Evolutionary conservation across 2,329 filamentous ascomycete genomes (phyloP), one percentile per base, ranked within the genome.

Genomic region (Metarhizium anisopliae): DNA sequence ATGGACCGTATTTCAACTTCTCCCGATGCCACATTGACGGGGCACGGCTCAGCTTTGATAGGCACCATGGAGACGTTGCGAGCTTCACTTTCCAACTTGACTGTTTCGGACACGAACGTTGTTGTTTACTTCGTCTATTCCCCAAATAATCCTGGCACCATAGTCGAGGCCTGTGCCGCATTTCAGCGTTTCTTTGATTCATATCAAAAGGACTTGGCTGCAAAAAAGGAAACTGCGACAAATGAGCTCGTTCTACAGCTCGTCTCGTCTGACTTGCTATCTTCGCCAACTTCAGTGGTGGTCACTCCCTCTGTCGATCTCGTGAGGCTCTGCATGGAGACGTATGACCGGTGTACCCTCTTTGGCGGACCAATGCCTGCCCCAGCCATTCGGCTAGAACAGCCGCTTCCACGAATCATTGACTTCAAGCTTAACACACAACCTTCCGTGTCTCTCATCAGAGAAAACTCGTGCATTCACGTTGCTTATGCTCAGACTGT

Each of bases 401-500:
- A 85, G 60, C 75, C 82, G 0, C 73, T 87, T 4, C 87, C 89
- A 11, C 83, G 86, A 30, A 78, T 77, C 32, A 87, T 95, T 53
- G 87, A 89, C 52, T 94, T 95, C 70, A 87, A 89, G 66, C 72
- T 92, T 2, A 49, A 79, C 76, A 1, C 70, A 81, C 1, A 83
- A 14, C 86, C 88, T 2, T 89, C 88, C 0, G 80, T 83, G 18
- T 88, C 90, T 18, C 73, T 93, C 6, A 75, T 94, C 54, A 82
- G 87, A 55, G 89, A 94, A 66, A 90, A 91, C 60, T 88, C 84
- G 0, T 87, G 87, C 64, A 82, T 95, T 35, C 90, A 95, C 67
- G 74, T 95, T 49, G 88, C 86, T 1, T 95, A 95, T 64, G 82
- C 87, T 2, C 79, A 85, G 55, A 92, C 88, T 64, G 76, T 85